Base-by-base conservation (phyloP, 495 filamentous ascomycete species). In the Evernia prunastri region DNA sequence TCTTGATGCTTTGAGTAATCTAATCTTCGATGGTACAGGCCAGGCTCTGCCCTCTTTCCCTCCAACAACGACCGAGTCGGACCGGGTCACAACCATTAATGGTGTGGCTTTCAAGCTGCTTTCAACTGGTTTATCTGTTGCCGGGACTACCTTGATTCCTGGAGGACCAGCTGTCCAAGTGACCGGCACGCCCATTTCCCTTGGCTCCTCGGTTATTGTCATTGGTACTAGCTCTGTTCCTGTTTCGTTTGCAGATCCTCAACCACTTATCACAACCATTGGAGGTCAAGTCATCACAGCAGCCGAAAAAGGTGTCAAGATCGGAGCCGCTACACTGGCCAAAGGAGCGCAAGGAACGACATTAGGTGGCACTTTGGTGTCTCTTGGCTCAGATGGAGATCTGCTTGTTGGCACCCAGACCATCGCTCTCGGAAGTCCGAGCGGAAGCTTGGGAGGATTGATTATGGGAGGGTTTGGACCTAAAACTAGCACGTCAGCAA, bases 131-230 rank as follows among this genome's bases (percentile, higher is more conserved):
- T n/a, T 66, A 0, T 58, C 51, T 17, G 36, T 63, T 23, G 64
- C 51, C n/a, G 59, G 64, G 10, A 39, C n/a, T 3, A 59, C 53
- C 3, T 12, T 63, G 15, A 63, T 39, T 1, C 64, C 64, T 23
- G 59, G 59, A 1, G 54, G 17, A 23, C 15, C 39, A 10, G 13
- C 53, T 23, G 36, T 63, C 0, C 36, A 17, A 27, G 11, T 45
- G 0, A 45, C 37, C 4, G 37, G 39, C 9, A 58, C 51, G 1
- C 36, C 53, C 1, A 35, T 63, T 20, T 63, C 36, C 0, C 39
- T 57, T 1, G 51, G 23, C 10, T 8, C 36, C 23, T 53, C 51
- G 15, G 11, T 20, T 11, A 25, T 63, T 18, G 12, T 43, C 0
- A 25, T 42, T 2, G 61, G 51, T 2, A 56, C 60, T 8, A 56